Base-by-base conservation (phyloP, 352 stramenopile genomes). In the Globisporangium camurandrum region DNA sequence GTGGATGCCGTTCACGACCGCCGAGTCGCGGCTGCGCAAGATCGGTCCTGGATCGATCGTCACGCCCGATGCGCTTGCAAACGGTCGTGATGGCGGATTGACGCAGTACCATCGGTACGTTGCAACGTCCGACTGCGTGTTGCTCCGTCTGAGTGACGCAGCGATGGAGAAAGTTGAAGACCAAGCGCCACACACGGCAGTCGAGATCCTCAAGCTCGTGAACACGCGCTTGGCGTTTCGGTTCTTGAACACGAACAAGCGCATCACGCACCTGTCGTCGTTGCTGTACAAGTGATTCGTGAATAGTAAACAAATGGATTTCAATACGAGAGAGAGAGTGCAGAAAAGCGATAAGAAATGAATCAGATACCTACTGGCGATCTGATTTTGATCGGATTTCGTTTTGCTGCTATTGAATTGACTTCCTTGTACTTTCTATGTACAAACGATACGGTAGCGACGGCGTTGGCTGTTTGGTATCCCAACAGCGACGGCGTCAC, bases 211-310 rank as follows among this genome's bases (percentile, higher is more conserved):
- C 38, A 86, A 81, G 56, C 60, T 85, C 20, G 72, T 87, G 46
- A 87, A 86, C 46, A 34, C 64, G 43, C 66, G 64, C n/a, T 64
- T 89, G 47, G 62, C 75, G 8, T 63, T 69, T 30, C 73, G 72
- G 1, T 89, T 86, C 48, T 59, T 81, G 30, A 68, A 84, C 52
- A 75, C 75, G 7, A 89, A 80, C 65, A 87, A 89, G 40, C 75
- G 78, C 31, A 67, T 89, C 38, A 78, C 75, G 55, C 75, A 89
- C 40, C 75, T 89, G 39, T 87, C 78, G 17, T 89, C 78, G 12
- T 47, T 89, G 34, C 62, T 89, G 17, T 89, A 89, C 65, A 88
- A 88, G 64, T n/a, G n/a, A n/a, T n/a, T n/a, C n/a, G n/a, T n/a
- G n/a, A n/a, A n/a, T n/a, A n/a, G n/a, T n/a, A n/a, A n/a, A n/a